Percentiles rank a stretch among this genome's conserved stretches.
These are phyloP conservation scores for Euphrasia arctica DNA, from an alignment of 305 asterid species.

Conservation along the genomic window DNA sequence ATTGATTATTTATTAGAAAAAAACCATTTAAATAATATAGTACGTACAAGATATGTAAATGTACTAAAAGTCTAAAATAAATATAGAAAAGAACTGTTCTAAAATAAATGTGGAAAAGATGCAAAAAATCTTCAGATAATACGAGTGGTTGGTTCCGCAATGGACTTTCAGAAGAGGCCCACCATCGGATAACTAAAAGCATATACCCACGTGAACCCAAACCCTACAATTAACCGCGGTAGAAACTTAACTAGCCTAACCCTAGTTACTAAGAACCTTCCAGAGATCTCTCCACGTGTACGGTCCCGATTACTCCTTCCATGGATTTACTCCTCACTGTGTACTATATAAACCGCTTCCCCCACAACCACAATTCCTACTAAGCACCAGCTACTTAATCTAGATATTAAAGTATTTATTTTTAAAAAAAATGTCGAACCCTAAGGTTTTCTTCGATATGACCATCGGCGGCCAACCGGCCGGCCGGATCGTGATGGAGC, in stretches of 20 bases:
- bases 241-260: slow-evolving; percentile 1
- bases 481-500: slow-evolving; percentile 61
- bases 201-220: slow-evolving; percentile 33
- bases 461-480: slow-evolving; percentile 53
- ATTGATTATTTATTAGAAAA: too few species aligned
- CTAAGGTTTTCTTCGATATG: slow-evolving; percentile 67
- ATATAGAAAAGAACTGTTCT: too few species aligned
- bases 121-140: too few species aligned
- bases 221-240: slow-evolving; percentile 34
- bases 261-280: slow-evolving; percentile 12
- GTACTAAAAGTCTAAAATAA: too few species aligned
- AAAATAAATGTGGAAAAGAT: too few species aligned
- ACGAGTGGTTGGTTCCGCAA: neutral
- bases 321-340: slow-evolving; percentile 23
- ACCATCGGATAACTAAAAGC: slow-evolving; percentile 24
- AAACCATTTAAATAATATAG: too few species aligned
- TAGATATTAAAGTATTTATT: neutral
- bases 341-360: slow-evolving; percentile 35
- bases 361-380: slow-evolving; percentile 19
- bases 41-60: too few species aligned
- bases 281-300: slow-evolving; percentile 35
- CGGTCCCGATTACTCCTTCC: slow-evolving; percentile 27
- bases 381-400: slow-evolving; percentile 4
- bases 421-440: slow-evolving; percentile 37
- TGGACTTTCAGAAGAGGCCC: neutral